Conservation (phyloP, 768 basidiomycete genomes). For the Gymnopilus junonius region DNA sequence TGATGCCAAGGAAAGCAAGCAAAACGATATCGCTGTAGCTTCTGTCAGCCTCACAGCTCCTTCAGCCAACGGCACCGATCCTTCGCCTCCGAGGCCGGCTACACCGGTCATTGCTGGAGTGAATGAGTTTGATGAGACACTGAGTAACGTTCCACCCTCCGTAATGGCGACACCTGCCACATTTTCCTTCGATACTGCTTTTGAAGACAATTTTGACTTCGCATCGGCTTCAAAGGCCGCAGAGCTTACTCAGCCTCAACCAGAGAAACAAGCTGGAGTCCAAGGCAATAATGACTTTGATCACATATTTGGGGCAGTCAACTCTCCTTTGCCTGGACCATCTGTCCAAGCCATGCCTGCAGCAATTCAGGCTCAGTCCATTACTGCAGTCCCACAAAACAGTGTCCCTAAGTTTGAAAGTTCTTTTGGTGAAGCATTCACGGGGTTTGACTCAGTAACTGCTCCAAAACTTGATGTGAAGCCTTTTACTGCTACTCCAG, state of each 20-base stretch:
- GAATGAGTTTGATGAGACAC: constrained; percentile 77
- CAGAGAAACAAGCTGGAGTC: background rate
- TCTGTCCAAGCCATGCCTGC: background rate
- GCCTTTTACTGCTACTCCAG: constrained; percentile 25
- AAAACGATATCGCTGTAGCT: background rate
- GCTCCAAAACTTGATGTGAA: constrained; percentile 13
- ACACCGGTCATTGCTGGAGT: constrained; percentile 45
- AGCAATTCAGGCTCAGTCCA: constrained; percentile 10
- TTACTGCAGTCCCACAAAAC: constrained; percentile 2
- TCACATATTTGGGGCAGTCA: constrained; percentile 19
- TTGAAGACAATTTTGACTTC: constrained; percentile 69
- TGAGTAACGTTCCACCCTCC: constrained; percentile 55
- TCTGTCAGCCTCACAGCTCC: constrained; percentile 11
- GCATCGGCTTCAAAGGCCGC: constrained; percentile 34
- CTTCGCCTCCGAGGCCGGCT: constrained; percentile 24
- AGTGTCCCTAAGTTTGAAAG: constrained; percentile 15
- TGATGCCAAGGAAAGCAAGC: constrained; percentile 7
- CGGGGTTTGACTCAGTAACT: constrained; percentile 45
- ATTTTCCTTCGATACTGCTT: constrained; percentile 68
- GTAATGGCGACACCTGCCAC: constrained; percentile 38
- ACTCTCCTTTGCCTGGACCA: constrained; percentile 10
- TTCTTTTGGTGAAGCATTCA: constrained; percentile 60
- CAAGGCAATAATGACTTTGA: constrained; percentile 16
- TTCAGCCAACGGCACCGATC: constrained; percentile 19
- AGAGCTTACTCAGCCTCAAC: constrained; percentile 13